Percentiles rank a stretch among this genome's conserved stretches.
These are phyloP conservation scores for Nicotiana tomentosiformis DNA, from an alignment of 257 asterid species.

Conservation along the genomic window DNA sequence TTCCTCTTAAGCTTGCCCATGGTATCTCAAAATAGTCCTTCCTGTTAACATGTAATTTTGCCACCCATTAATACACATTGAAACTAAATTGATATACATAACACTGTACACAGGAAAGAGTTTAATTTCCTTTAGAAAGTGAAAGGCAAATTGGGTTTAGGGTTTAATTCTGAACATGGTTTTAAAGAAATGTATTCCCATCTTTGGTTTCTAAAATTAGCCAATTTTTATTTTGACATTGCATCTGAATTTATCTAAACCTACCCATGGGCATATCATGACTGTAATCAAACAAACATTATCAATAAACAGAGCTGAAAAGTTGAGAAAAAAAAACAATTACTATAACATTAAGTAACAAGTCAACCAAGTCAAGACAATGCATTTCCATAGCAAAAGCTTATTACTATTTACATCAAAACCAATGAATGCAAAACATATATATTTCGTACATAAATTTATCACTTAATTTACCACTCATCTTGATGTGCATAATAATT, in stretches of 20 bases:
- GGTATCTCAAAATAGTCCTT: slow-evolving; percentile 89
- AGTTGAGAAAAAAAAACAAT: not conserved
- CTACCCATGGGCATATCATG: no score
- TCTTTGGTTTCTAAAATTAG: no score
- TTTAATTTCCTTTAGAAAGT: not conserved
- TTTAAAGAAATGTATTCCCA: no score
- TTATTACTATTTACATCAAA: no score
- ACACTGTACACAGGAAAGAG: not conserved
- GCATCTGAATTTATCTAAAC: not conserved
- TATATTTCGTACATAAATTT: no score
- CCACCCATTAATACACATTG: not conserved
- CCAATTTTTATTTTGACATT: not conserved
- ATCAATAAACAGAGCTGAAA: not conserved
- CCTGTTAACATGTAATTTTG: slow-evolving; percentile 26
- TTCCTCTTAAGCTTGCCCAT: slow-evolving; percentile 76
- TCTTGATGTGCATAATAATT: no score
- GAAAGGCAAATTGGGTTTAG: not conserved
- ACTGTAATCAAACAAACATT: not conserved
- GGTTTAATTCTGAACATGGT: no score
- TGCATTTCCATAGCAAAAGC: no score
- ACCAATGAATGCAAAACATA: no score
- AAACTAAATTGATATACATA: not conserved
- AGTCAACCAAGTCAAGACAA: not conserved
- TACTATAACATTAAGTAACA: not conserved
- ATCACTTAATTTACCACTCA: no score